A percentile compares a stretch with the other conserved stretches of the same genome.
phyloP scores from a whole-genome alignment of 768 basidiomycete species.

The Guyanaporus albipodus region DNA sequence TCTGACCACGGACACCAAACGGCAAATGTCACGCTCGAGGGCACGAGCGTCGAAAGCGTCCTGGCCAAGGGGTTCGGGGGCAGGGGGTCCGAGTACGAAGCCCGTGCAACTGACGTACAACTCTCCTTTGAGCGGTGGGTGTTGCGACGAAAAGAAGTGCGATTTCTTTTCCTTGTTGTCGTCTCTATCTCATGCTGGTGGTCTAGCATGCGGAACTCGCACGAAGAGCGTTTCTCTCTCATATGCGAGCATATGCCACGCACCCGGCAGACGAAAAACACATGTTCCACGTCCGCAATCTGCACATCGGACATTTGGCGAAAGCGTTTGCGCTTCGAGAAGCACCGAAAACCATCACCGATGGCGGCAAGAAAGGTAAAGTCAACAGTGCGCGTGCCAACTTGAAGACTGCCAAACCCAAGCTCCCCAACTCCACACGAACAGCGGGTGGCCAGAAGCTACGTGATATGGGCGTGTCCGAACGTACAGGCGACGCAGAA shows the following conservation, averaged over 20 bases:
- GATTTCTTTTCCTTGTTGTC: slow-evolving; percentile 19
- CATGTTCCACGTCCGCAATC: slow-evolving; percentile 91
- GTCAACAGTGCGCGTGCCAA: no score
- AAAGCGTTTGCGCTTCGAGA: slow-evolving; percentile 91
- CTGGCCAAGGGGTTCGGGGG: slow-evolving; percentile 85
- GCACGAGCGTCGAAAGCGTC: slow-evolving; percentile 64
- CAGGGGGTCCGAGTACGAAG: slow-evolving; percentile 73
- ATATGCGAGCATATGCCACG: slow-evolving; percentile 95
- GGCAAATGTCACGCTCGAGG: slow-evolving; percentile 48
- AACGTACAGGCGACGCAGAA: slow-evolving; percentile 55
- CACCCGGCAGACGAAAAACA: slow-evolving; percentile 95
- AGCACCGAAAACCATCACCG: slow-evolving; percentile 51
- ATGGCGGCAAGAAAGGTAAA: slow-evolving; percentile 19
- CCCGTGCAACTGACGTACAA: slow-evolving; percentile 92
- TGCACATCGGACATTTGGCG: slow-evolving; percentile 92
- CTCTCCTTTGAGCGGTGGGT: slow-evolving; percentile 96
- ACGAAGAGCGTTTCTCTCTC: slow-evolving; percentile 83
- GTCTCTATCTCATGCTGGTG: slow-evolving; percentile 4
- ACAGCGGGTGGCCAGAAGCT: slow-evolving; percentile 18
- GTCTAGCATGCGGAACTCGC: slow-evolving; percentile 71
- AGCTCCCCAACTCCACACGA: slow-evolving; percentile 2
- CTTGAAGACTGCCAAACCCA: slow-evolving; percentile 3
- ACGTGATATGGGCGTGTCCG: slow-evolving; percentile 34
- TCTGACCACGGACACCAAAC: slow-evolving; percentile 30
- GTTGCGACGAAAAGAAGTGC: slow-evolving; percentile 62